A percentile compares a stretch with the other conserved stretches of the same genome.
These are phyloP conservation scores for Dalbergia cultrata DNA, from an alignment of 306 rosid genomes.

Conservation along the genomic window DNA sequence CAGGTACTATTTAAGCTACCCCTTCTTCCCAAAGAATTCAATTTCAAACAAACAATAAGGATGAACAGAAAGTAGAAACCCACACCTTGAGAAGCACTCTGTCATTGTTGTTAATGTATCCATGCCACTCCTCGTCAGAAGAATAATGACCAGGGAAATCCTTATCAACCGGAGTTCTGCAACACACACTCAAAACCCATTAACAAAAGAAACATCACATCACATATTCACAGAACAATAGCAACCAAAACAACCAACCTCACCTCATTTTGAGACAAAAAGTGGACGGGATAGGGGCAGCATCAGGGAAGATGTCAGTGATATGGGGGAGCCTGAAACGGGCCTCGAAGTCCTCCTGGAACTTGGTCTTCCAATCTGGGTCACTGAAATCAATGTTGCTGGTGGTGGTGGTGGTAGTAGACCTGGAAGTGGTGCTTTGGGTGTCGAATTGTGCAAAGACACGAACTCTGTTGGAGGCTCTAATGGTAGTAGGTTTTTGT, in stretches of 20 bases:
- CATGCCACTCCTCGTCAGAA: conserved; percentile 94
- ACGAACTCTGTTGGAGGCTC: conserved; percentile 29
- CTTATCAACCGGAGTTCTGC: conserved; percentile 77
- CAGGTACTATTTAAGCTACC: conserved; percentile 9
- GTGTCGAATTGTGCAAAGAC: conserved; percentile 46
- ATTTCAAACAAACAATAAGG: conserved; percentile 8
- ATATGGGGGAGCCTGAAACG: conserved; percentile 91
- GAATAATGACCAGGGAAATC: conserved; percentile 76
- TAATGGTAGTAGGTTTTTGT: neutral
- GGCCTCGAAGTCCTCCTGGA: conserved; percentile 69
- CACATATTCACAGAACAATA: neutral
- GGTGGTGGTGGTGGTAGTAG: neutral
- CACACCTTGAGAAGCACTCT: conserved; percentile 94
- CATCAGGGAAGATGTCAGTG: conserved; percentile 71
- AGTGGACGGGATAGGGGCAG: conserved; percentile 85
- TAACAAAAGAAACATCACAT: neutral
- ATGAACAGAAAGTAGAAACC: neutral
- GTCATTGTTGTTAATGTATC: conserved; percentile 89
- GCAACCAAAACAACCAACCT: conserved; percentile 48
- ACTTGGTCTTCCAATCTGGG: conserved; percentile 90
- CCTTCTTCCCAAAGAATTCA: conserved; percentile 16
- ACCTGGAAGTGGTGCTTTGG: neutral
- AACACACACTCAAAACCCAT: conserved; percentile 5
- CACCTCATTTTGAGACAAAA: conserved; percentile 87
- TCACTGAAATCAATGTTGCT: conserved; percentile 68